Percentiles rank a stretch among this genome's conserved stretches.
These are phyloP conservation scores for Fusarium bulbicola DNA, from an alignment of 2,329 filamentous ascomycete species.

Conservation along the genomic window DNA sequence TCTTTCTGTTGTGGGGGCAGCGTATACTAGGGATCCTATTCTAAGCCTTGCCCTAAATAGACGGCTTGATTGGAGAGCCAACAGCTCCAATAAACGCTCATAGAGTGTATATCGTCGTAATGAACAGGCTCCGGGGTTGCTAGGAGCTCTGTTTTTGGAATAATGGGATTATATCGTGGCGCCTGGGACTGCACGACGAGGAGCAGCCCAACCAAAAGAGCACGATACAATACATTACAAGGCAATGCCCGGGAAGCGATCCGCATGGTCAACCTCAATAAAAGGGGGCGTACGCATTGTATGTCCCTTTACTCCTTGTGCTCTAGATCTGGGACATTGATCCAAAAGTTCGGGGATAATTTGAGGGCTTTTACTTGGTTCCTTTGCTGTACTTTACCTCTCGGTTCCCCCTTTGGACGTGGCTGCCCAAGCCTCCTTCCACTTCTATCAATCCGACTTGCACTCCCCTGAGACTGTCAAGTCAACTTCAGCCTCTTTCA, in stretches of 20 bases:
- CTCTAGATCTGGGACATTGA: constrained; percentile 41
- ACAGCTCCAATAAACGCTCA: constrained; percentile 10
- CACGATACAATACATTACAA: not conserved
- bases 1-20: constrained; percentile 21
- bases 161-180: constrained; percentile 8
- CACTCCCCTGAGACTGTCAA: not conserved
- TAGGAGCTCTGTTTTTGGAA: constrained; percentile 7
- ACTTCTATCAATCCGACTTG: not conserved
- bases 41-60: constrained; percentile 15
- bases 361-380: constrained; percentile 1
- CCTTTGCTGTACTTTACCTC: constrained; percentile 30
- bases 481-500: not conserved
- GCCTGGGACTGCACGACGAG: constrained; percentile 11
- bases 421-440: constrained; percentile 20
- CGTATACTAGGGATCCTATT: constrained; percentile 27
- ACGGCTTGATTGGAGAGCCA: constrained; percentile 8
- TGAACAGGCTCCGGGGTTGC: not conserved
- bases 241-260: not conserved
- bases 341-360: constrained; percentile 40
- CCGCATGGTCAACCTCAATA: not conserved
- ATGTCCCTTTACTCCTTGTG: constrained; percentile 14
- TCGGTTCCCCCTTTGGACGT: constrained; percentile 20
- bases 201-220: not conserved
- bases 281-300: constrained; percentile 9
- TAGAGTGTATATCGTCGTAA: not conserved